Evolutionary conservation across 176 grass and related monocot genomes (phyloP), one percentile per base, ranked within the genome.

Genomic region (Ampelocalamus luodianensis): DNA sequence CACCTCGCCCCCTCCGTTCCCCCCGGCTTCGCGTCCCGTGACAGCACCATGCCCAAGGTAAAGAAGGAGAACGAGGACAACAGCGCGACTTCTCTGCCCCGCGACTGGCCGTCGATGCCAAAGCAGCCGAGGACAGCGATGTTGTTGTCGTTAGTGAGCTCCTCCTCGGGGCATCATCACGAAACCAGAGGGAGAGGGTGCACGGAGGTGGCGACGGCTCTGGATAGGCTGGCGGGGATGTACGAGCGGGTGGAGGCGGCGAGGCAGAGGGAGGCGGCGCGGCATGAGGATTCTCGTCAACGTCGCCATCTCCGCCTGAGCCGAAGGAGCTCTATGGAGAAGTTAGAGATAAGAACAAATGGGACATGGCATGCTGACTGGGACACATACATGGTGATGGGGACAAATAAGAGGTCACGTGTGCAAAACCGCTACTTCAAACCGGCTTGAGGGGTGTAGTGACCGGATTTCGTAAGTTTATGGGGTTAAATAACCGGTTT

Each of bases 71-170:
- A 77, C 10, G 48, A 70, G 38, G 51, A 22, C n/a, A 48, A 5
- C 73, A 20, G 34, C 72, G 36, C 75, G 71, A 17, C 65, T 82
- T 26, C 77, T 27, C 78, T 90, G 32, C 66, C 82, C 88, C 72
- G 58, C 59, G 39, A 73, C 89, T 75, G 85, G 85, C 79, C 84
- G 85, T 81, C 85, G 42, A 85, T 83, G 68, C 85, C 89, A 9
- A 90, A 90, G 80, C 80, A 84, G n/a, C 84, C 45, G 91, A 87
- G 84, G 87, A 90, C 86, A 45, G 77, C 80, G 76, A 70, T 86
- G 39, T 54, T 59, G 51, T 14, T 75, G 79, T 87, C 83, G 24
- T 87, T 80, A 43, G 4, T 70, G 51, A 76, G 45, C 76, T 71
- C 79, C 42, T 79, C 87, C 16, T 29, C 76, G 17, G 79, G n/a